Conservation (phyloP, 1,284 basidiomycete genomes). For the Agroathelia rolfsii region DNA sequence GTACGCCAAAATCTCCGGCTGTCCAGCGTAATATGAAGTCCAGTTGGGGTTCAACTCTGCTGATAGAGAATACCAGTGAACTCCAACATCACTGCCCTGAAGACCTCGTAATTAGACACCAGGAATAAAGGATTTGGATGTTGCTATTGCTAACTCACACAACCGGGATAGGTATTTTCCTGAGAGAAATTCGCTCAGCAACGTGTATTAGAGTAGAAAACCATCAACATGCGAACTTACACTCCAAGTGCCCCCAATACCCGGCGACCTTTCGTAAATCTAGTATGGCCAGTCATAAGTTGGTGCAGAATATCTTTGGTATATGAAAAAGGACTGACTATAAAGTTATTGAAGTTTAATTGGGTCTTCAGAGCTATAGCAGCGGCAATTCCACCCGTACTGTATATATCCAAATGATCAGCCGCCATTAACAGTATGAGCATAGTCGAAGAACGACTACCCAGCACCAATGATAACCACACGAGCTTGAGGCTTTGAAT, state of each 20-base stretch:
- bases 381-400: slow-evolving; percentile 28
- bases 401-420: not conserved
- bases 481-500: too few relatives aligned
- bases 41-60: slow-evolving; percentile 27
- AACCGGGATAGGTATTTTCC: slow-evolving; percentile 23
- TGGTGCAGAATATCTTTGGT: too few relatives aligned
- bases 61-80: slow-evolving; percentile 28
- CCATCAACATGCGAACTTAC: too few relatives aligned
- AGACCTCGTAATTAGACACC: not conserved
- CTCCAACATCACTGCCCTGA: slow-evolving; percentile 24
- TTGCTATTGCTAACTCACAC: slow-evolving; percentile 3
- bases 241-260: slow-evolving; percentile 23
- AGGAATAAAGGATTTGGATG: slow-evolving; percentile 4
- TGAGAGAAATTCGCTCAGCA: slow-evolving; percentile 8
- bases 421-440: not conserved
- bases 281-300: too few relatives aligned
- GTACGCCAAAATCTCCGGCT: slow-evolving; percentile 25
- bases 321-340: slow-evolving; percentile 23
- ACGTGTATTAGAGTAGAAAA: too few relatives aligned
- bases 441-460: slow-evolving; percentile 17
- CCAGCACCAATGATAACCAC: slow-evolving; percentile 42
- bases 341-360: slow-evolving; percentile 34
- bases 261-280: slow-evolving; percentile 24
- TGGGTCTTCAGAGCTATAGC: slow-evolving; percentile 37
- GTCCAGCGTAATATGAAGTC: slow-evolving; percentile 19